These are phyloP conservation scores for Aeminium ludgeri DNA, from an alignment of 495 filamentous ascomycete species.

Conservation along the genomic window DNA sequence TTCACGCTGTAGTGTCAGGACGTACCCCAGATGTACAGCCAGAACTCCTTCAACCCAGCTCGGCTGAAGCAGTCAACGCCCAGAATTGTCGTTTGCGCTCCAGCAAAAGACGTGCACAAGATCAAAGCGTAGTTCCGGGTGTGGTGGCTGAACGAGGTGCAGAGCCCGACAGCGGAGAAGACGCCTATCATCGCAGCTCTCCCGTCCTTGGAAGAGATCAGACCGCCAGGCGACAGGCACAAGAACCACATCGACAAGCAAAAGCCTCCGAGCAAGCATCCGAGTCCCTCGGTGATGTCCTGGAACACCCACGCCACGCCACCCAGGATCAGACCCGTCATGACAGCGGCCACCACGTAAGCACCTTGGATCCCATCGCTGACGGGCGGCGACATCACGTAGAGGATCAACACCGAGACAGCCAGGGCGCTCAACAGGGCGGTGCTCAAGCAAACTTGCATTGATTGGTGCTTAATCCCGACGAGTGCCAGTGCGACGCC, in stretches of 20 bases:
- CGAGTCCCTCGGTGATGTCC: slow-evolving; percentile 74
- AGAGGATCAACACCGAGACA: slow-evolving; percentile 68
- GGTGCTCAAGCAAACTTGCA: slow-evolving; percentile 68
- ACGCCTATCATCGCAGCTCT: slow-evolving; percentile 61
- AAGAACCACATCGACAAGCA: slow-evolving; percentile 81
- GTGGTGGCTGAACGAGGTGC: slow-evolving; percentile 60
- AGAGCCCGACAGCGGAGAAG: slow-evolving; percentile 49
- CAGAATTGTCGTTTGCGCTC: slow-evolving; percentile 58
- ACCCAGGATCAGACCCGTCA: slow-evolving; percentile 64
- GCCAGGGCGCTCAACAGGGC: slow-evolving; percentile 56
- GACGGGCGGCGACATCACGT: slow-evolving; percentile 74
- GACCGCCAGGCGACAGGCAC: slow-evolving; percentile 56
- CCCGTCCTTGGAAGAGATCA: slow-evolving; percentile 41
- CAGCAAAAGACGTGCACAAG: slow-evolving; percentile 56
- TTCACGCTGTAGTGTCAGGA: neutral
- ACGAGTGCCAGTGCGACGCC: slow-evolving; percentile 56
- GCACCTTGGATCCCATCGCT: slow-evolving; percentile 65
- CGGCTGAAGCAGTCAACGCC: slow-evolving; percentile 85
- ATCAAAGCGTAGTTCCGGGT: slow-evolving; percentile 68
- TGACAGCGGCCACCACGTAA: slow-evolving; percentile 64
- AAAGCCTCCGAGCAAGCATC: slow-evolving; percentile 77
- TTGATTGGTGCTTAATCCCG: slow-evolving; percentile 67
- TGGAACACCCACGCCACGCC: slow-evolving; percentile 60
- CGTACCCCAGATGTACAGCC: slow-evolving; percentile 83
- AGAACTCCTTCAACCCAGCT: slow-evolving; percentile 87